A percentile compares a stretch with the other conserved stretches of the same genome.
Conservation (phyloP, 2,329 filamentous ascomycete genomes). For the Bipolaris oryzae region DNA sequence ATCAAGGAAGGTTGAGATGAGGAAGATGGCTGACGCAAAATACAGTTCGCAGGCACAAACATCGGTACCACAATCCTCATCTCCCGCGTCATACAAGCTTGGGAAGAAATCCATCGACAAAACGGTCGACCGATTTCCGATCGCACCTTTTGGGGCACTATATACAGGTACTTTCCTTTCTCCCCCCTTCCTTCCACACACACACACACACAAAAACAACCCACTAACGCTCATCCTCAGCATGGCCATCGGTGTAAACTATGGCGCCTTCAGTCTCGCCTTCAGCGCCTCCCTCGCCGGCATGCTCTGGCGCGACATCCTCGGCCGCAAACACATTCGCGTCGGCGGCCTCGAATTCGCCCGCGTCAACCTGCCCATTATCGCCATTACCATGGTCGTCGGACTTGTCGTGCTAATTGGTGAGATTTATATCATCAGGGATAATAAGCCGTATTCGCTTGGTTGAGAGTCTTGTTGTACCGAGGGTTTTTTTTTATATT, state of each 20-base stretch:
- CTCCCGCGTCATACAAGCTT: slow-evolving; percentile 71
- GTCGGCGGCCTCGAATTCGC: slow-evolving; percentile 70
- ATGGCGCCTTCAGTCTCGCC: slow-evolving; percentile 73
- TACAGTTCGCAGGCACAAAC: slow-evolving; percentile 76
- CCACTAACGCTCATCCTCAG: background rate
- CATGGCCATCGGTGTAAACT: slow-evolving; percentile 78
- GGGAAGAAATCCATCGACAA: slow-evolving; percentile 64
- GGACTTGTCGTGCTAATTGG: slow-evolving; percentile 67
- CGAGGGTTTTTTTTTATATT: no score
- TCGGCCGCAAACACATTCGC: slow-evolving; percentile 69
- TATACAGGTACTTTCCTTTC: slow-evolving; percentile 60
- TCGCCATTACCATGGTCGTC: slow-evolving; percentile 70
- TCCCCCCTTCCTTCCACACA: background rate
- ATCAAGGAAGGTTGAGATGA: no score
- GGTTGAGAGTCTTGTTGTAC: no score
- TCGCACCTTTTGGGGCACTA: slow-evolving; percentile 73
- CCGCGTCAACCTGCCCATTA: slow-evolving; percentile 72
- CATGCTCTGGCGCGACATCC: slow-evolving; percentile 74
- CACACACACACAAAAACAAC: background rate
- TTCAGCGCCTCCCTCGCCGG: slow-evolving; percentile 76
- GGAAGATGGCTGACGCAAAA: background rate
- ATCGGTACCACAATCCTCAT: slow-evolving; percentile 77
- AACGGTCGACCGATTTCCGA: slow-evolving; percentile 61
- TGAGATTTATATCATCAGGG: slow-evolving; percentile 66
- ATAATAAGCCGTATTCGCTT: slow-evolving; percentile 9